Base-by-base conservation (phyloP, 495 filamentous ascomycete genomes). In the Barbatosphaeria neglecta region DNA sequence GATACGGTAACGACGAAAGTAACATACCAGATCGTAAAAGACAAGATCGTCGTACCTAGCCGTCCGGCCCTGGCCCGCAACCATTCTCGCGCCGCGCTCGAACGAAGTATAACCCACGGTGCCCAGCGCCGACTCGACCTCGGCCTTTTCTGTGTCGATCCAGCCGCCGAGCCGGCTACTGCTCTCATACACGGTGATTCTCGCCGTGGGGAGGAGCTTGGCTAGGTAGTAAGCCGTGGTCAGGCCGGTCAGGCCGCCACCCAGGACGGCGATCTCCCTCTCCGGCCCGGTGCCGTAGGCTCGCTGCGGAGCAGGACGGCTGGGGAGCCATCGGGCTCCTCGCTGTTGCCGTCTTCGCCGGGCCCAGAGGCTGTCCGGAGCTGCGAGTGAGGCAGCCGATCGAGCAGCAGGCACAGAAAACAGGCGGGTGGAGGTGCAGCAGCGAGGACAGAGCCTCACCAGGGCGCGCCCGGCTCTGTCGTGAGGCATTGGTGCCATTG, bases 191-290 rank as follows among this genome's bases (percentile, higher is more conserved):
- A 99, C 53, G 3, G 83, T 90, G 47, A 97, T 76, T 39, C 55
- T 43, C 37, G 77, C 70, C 10, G 63, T 25, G 16, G 81, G 75
- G 4, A 80, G 63, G 44, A 75, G 61, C 38, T 75, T 75, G 6
- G 77, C 58, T 15, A 95, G 65, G 59, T 82, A 85, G 65, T 81
- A 87, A 17, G 90, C 90, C 27, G 79, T 74, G 22, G 86, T 77
- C 43, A 99, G 77, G 28, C 93, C 93, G 15, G 90, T 92, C 56
- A 99, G 85, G 43, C 93, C 93, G 45, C 81, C 90, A 28, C 93
- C 92, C 13, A 95, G 63, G 16, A 95, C 73, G 31, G 85, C 89
- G 50, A 84, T 76, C 52, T 77, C 59, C 50, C 68, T 68, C 16
- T 41, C 39, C 15, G 39, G 20, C 10, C 4, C 39, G 39, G 11